A percentile compares a stretch with the other conserved stretches of the same genome.
These are phyloP conservation scores for Atalantia buxifolia DNA, from an alignment of 345 rosid genomes.

Conservation along the genomic window DNA sequence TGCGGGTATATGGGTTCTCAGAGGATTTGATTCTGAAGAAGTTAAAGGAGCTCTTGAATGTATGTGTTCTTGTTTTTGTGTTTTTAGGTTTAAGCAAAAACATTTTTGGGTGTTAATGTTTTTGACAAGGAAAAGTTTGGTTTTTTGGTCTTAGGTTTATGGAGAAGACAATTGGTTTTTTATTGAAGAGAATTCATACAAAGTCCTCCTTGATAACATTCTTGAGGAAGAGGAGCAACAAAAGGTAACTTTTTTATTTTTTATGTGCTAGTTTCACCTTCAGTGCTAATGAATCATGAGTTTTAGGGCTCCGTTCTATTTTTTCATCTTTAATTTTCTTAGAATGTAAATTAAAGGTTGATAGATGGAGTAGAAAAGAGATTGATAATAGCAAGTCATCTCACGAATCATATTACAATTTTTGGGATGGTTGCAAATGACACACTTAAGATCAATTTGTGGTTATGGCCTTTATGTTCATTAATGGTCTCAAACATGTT, in stretches of 20 bases:
- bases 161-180: slow-evolving; percentile 42
- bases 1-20: slow-evolving; percentile 33
- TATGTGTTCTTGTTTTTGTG: slow-evolving; percentile 5
- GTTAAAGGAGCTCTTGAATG: slow-evolving; percentile 37
- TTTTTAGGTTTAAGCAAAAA: neutral
- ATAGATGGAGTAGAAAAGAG: neutral
- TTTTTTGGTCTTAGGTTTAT: slow-evolving; percentile 30
- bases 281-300: neutral
- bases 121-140: neutral
- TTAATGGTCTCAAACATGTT: neutral
- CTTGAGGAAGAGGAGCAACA: slow-evolving; percentile 21
- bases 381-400: neutral
- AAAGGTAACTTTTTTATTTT: slow-evolving; percentile 16
- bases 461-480: neutral
- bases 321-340: neutral
- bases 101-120: neutral
- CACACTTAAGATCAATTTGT: neutral
- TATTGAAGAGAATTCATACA: slow-evolving; percentile 40
- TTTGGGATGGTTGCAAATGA: neutral
- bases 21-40: slow-evolving; percentile 5
- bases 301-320: neutral
- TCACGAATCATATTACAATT: too few species aligned
- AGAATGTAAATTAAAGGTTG: neutral
- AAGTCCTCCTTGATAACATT: slow-evolving; percentile 32
- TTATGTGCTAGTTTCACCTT: neutral